A percentile compares a stretch with the other conserved stretches of the same genome.
Conservation (phyloP, 2,329 filamentous ascomycete species). For the Aspergillus novofumigatus region DNA sequence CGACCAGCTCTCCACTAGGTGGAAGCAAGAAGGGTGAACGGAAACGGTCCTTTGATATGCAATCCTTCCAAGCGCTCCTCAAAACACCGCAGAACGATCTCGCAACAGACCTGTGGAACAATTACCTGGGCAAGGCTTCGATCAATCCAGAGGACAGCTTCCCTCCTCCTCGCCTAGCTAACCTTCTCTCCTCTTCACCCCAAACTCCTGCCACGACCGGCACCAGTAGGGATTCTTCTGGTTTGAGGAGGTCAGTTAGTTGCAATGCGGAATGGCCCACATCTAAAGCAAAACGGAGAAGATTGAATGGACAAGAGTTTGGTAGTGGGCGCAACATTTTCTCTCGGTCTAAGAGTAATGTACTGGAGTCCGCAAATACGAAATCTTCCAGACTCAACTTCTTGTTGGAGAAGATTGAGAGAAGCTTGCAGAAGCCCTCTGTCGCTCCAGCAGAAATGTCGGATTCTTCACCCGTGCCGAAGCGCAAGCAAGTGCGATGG, state of each 20-base stretch:
- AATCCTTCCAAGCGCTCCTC: slow-evolving; percentile 55
- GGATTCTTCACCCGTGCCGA: slow-evolving; percentile 43
- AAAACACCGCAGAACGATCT: slow-evolving; percentile 68
- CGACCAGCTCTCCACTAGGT: slow-evolving; percentile 61
- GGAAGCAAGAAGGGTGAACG: slow-evolving; percentile 33
- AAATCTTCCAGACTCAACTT: slow-evolving; percentile 50
- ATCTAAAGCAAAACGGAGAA: slow-evolving; percentile 59
- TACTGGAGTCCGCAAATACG: slow-evolving; percentile 34
- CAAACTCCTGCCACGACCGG: slow-evolving; percentile 53
- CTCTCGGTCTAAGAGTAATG: slow-evolving; percentile 37
- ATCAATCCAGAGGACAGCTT: slow-evolving; percentile 44
- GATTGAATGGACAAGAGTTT: slow-evolving; percentile 46
- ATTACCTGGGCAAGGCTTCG: slow-evolving; percentile 58
- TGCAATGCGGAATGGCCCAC: slow-evolving; percentile 67
- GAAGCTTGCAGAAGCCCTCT: slow-evolving; percentile 39
- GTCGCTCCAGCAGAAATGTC: slow-evolving; percentile 30
- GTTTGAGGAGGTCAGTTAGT: slow-evolving; percentile 62
- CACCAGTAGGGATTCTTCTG: slow-evolving; percentile 42
- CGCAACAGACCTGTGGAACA: slow-evolving; percentile 71
- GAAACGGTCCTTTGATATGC: slow-evolving; percentile 52
- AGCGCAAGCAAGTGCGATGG: slow-evolving; percentile 26
- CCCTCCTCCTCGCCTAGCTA: slow-evolving; percentile 56
- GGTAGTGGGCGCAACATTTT: slow-evolving; percentile 47
- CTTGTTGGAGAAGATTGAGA: slow-evolving; percentile 63
- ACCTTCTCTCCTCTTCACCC: slow-evolving; percentile 67